Percentiles rank a stretch among this genome's conserved stretches.
Conservation (phyloP, 2,329 filamentous ascomycete genomes). For the Tolypocladium pustulatum region DNA sequence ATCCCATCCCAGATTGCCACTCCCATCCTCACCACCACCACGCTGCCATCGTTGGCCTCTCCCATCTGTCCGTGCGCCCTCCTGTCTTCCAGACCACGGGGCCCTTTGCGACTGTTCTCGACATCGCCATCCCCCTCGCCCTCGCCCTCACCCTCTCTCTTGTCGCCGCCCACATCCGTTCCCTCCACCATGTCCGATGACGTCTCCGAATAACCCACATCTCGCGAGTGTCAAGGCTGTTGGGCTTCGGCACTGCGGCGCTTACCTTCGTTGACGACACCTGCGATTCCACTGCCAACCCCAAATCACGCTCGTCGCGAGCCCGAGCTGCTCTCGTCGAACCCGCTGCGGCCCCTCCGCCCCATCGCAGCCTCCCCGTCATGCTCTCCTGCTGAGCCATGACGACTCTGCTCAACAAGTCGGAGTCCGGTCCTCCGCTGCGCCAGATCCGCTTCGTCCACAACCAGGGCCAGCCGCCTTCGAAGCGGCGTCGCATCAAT, state of each 20-base stretch:
- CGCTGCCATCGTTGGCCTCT: background rate
- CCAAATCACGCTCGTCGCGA: background rate
- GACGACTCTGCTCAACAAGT: constrained; percentile 33
- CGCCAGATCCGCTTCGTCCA: constrained; percentile 71
- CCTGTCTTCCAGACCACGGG: background rate
- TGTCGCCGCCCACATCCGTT: background rate
- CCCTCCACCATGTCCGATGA: background rate
- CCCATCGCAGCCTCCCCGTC: constrained; percentile 6
- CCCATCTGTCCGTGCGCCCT: background rate
- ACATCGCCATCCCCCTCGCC: background rate
- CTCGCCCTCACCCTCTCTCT: too few relatives aligned
- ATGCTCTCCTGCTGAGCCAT: constrained; percentile 30
- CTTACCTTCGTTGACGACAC: background rate
- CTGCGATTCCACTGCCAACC: background rate
- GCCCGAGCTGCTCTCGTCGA: background rate
- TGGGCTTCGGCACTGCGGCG: background rate
- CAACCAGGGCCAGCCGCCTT: constrained; percentile 69
- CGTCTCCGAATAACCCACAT: background rate
- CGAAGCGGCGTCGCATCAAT: constrained; percentile 68
- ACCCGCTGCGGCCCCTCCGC: background rate
- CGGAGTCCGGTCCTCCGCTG: constrained; percentile 28
- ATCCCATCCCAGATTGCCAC: background rate
- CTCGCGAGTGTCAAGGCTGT: background rate
- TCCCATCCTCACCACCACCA: background rate
- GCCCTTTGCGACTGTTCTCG: background rate